phyloP scores from a whole-genome alignment of 2,329 filamentous ascomycete genomes.

The Ophiostoma perfectum region DNA sequence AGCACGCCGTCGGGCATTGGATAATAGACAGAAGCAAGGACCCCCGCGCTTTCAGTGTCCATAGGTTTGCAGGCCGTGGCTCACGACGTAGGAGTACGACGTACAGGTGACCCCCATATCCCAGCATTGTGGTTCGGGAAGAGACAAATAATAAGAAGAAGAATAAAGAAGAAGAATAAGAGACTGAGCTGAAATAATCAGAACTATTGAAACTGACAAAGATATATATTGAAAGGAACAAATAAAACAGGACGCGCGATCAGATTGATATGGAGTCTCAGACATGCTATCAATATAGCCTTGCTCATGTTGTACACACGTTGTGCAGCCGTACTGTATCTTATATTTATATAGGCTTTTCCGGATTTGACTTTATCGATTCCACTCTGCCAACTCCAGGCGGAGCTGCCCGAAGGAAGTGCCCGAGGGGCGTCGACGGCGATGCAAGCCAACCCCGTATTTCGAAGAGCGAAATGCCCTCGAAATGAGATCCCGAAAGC shows the following conservation, averaged over 20 bases:
- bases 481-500: neutral
- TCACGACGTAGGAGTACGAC: too few species aligned
- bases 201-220: too few species aligned
- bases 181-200: neutral
- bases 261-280: too few species aligned
- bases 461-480: neutral
- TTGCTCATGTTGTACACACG: too few species aligned
- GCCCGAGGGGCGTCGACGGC: neutral
- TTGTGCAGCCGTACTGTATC: neutral
- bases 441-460: neutral
- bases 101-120: conserved; percentile 11
- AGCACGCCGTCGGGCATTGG: neutral
- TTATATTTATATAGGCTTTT: too few species aligned
- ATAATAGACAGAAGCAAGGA: neutral
- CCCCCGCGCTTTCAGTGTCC: neutral
- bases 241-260: too few species aligned
- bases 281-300: too few species aligned
- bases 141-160: too few species aligned
- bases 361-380: too few species aligned
- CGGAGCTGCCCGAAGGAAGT: conserved; percentile 8
- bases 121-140: conserved; percentile 9
- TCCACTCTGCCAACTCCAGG: neutral
- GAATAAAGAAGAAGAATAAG: neutral
- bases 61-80: too few species aligned
- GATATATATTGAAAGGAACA: too few species aligned